Percentiles rank a stretch among this genome's conserved stretches.
These are phyloP conservation scores for Yarrowia sp. DNA, from an alignment of 805 yeast species.

Conservation along the genomic window DNA sequence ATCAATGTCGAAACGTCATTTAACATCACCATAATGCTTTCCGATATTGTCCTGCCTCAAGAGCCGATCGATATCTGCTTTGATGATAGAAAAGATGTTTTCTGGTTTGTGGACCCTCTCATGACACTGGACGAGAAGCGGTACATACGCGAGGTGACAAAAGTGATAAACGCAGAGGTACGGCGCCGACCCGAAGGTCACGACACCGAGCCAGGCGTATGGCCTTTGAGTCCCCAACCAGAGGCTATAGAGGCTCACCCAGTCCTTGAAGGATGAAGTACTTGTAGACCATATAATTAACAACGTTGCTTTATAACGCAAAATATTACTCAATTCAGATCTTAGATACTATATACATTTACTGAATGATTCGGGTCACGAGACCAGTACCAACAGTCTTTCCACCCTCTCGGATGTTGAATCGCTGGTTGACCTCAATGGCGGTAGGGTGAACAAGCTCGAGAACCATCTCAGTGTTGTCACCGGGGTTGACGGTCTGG, in stretches of 20 bases:
- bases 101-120: no score
- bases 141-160: not conserved
- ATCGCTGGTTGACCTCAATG: conserved; percentile 93
- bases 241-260: no score
- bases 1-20: not conserved
- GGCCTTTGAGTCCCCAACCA: no score
- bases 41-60: not conserved
- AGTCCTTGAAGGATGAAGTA: no score
- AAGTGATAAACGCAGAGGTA: no score
- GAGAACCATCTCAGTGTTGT: conserved; percentile 94
- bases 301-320: no score
- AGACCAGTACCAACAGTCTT: conserved; percentile 98
- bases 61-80: no score
- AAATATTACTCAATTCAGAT: no score
- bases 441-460: conserved; percentile 89
- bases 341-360: conserved; percentile 31
- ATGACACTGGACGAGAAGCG: not conserved
- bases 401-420: conserved; percentile 99
- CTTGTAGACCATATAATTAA: no score
- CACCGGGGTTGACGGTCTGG: conserved; percentile 95
- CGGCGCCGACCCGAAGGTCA: no score
- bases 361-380: conserved; percentile 84
- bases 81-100: no score
- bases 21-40: conserved; percentile 1
- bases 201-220: no score